Conservation (phyloP, 306 rosid species). For the Acacia confusa region DNA sequence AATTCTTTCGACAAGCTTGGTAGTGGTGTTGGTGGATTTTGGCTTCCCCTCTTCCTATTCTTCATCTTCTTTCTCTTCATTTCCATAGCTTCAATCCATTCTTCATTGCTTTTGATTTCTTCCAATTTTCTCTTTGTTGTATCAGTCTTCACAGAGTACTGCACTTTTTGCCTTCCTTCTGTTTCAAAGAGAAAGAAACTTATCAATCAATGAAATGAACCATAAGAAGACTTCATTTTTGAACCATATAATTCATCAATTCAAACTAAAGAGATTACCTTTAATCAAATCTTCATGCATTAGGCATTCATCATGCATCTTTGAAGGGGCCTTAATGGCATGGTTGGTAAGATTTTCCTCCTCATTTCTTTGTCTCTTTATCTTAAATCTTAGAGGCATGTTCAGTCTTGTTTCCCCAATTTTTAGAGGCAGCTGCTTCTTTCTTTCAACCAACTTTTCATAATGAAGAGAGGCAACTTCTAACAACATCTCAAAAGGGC, state of each 20-base stretch:
- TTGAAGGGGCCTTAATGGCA: neutral
- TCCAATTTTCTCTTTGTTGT: neutral
- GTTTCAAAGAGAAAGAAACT: neutral
- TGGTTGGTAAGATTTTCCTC: neutral
- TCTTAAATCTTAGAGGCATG: neutral
- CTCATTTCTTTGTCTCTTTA: neutral
- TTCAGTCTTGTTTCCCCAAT: no score
- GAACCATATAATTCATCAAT: neutral
- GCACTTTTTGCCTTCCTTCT: neutral
- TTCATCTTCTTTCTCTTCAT: neutral
- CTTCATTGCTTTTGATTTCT: neutral
- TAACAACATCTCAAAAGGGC: neutral
- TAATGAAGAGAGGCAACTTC: neutral
- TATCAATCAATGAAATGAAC: neutral
- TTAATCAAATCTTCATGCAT: neutral
- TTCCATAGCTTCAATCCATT: neutral
- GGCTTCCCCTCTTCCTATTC: neutral
- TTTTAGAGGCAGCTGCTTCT: no score
- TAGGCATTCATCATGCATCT: neutral
- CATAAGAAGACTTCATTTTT: neutral
- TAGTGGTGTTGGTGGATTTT: neutral
- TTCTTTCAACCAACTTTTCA: no score
- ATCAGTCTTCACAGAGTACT: neutral
- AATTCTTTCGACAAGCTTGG: neutral
- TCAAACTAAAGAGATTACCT: neutral